Evolutionary conservation across 257 asterid genomes (phyloP), one percentile per base, ranked within the genome.

Genomic region (Schizonepeta tenuifolia): DNA sequence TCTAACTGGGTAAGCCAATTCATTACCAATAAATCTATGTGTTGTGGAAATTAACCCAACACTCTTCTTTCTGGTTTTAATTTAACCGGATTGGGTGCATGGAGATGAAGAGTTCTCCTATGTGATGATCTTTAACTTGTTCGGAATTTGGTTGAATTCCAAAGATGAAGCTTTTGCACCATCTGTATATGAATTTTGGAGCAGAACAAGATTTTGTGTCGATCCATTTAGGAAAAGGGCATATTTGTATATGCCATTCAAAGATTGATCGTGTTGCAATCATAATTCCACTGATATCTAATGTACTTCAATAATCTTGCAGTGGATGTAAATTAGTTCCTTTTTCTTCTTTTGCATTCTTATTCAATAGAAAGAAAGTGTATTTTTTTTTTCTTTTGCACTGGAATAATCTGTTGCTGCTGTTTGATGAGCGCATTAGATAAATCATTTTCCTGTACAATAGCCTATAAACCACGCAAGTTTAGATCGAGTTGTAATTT

Each of bases 1-100:
- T 81, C 82, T 51, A 78, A 76, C 72, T 81, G 91, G 83, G 11
- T 86, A 60, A 77, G 78, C 78, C 67, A 63, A 76, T 70, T 85
- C 60, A 64, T 85, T 57, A 70, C 81, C 58, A 79, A 77, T 71
- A 84, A 81, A 36, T 75, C 75, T 77, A 24, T 78, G 33, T 70
- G 50, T 44, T 69, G 80, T 51, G 86, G 85, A 31, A 77, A 75
- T 62, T 82, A 74, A 81, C 68, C 70, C 69, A 41, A 49, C 54
- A 41, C 17, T 18, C 18, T 26, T 56, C 67, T 44, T 40, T 36
- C 67, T 31, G 36, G 31, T 67, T 21, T 38, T 17, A 17, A 18
- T n/a, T n/a, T 2, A 6, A 15, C 17, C 10, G 10, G 9, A 6
- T 47, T 47, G 8, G 54, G 21, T 47, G 17, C 54, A n/a, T n/a